phyloP scores from a whole-genome alignment of 2,329 filamentous ascomycete species.

The Paramyrothecium roridum region DNA sequence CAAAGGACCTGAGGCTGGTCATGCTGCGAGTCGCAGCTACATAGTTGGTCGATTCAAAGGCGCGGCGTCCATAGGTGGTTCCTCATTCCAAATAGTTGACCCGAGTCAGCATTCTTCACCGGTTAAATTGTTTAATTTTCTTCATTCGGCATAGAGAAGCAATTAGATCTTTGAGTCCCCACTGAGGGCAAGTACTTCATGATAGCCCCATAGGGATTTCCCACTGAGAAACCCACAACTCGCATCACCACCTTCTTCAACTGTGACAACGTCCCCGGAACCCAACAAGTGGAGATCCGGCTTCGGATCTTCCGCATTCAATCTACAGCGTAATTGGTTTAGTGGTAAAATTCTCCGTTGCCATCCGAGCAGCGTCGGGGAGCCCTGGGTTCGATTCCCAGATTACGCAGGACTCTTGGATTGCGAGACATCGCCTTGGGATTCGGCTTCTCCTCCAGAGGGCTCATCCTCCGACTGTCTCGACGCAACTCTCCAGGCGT shows the following conservation, averaged over 20 bases:
- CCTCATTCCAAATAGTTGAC: no score
- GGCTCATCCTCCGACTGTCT: background rate
- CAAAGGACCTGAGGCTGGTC: background rate
- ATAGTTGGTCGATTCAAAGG: no score
- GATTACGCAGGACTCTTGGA: slow-evolving; percentile 10
- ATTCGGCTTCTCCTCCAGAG: no score
- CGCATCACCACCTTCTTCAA: background rate
- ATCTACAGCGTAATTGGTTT: slow-evolving; percentile 14
- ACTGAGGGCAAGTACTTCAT: background rate
- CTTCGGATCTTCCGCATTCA: background rate
- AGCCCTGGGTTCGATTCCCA: slow-evolving; percentile 18
- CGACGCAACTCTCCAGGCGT: slow-evolving; percentile 5
- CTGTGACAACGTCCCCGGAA: background rate
- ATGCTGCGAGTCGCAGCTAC: no score
- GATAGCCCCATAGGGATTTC: background rate
- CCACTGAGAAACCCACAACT: background rate
- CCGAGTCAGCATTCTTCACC: background rate
- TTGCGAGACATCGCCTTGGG: background rate
- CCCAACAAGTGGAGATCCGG: background rate
- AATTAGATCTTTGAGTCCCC: background rate
- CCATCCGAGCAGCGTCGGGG: slow-evolving; percentile 14
- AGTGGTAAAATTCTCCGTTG: slow-evolving; percentile 20
- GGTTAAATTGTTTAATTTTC: no score
- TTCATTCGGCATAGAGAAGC: background rate
- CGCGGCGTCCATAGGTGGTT: no score